Percentiles rank a stretch among this genome's conserved stretches.
phyloP scores from a whole-genome alignment of 2,329 filamentous ascomycete genomes.

The Botrytis aclada region DNA sequence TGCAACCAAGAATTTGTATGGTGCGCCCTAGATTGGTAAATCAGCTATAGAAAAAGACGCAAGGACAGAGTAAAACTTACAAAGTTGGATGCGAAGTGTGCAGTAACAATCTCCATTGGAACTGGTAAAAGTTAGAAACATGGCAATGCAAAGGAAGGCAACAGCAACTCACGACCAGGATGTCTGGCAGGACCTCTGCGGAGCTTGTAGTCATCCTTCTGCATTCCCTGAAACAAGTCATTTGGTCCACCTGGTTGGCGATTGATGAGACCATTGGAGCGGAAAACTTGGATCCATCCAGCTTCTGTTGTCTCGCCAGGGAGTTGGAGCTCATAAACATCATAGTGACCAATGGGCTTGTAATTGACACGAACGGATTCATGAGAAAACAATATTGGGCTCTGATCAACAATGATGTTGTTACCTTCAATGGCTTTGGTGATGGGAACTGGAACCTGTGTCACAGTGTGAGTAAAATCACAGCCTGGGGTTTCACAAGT shows the following conservation, averaged over 20 bases:
- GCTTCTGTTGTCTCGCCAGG: conserved; percentile 40
- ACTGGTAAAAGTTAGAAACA: conserved; percentile 34
- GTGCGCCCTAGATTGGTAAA: conserved; percentile 48
- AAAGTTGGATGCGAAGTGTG: conserved; percentile 51
- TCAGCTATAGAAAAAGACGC: conserved; percentile 4
- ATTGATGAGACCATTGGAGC: conserved; percentile 40
- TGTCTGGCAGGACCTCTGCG: conserved; percentile 21
- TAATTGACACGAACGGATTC: background rate
- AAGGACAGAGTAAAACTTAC: conserved; percentile 36
- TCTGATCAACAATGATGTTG: background rate
- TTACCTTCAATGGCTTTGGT: conserved; percentile 19
- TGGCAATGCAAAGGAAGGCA: background rate
- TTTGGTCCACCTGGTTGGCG: conserved; percentile 54
- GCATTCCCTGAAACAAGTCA: conserved; percentile 54
- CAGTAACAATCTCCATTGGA: conserved; percentile 46
- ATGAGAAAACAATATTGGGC: background rate
- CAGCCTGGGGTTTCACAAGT: conserved; percentile 53
- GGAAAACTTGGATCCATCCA: background rate
- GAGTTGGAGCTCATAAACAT: conserved; percentile 44
- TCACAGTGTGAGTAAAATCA: conserved; percentile 42
- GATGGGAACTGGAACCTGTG: conserved; percentile 18
- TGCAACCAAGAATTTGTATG: conserved; percentile 63
- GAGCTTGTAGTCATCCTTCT: conserved; percentile 45
- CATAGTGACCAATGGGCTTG: conserved; percentile 33
- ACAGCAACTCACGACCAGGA: conserved; percentile 38